A percentile compares a stretch with the other conserved stretches of the same genome.
phyloP scores from a whole-genome alignment of 768 basidiomycete species.

The Boletus rubropictus region DNA sequence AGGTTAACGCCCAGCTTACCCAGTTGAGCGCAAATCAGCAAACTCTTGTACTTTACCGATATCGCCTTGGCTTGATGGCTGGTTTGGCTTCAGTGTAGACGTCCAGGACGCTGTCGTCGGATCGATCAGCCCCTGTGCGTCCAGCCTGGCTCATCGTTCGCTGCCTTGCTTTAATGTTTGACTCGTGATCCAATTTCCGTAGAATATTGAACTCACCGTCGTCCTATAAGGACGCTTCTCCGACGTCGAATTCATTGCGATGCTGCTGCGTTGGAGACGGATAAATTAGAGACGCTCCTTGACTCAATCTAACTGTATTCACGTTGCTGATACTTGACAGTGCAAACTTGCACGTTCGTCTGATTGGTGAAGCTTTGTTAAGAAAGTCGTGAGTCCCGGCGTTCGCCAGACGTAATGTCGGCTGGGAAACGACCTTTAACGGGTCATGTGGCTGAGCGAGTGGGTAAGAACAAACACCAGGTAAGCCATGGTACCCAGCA shows the following conservation, averaged over 20 bases:
- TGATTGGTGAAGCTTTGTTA: slow-evolving; percentile 7
- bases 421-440: too few relatives aligned
- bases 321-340: background rate
- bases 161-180: slow-evolving; percentile 2
- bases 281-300: slow-evolving; percentile 8
- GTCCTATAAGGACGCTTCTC: background rate
- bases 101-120: background rate
- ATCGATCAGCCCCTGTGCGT: slow-evolving; percentile 17
- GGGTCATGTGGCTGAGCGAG: too few relatives aligned
- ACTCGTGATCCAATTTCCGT: background rate
- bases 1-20: slow-evolving; percentile 10
- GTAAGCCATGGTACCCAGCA: too few relatives aligned
- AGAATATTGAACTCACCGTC: slow-evolving; percentile 3
- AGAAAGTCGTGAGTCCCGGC: slow-evolving; percentile 5
- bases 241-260: background rate
- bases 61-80: slow-evolving; percentile 1
- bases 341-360: background rate
- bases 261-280: background rate
- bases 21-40: slow-evolving; percentile 13
- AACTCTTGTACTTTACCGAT: slow-evolving; percentile 14
- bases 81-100: slow-evolving; percentile 1
- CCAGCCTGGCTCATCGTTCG: background rate
- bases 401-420: too few relatives aligned
- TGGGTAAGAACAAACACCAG: too few relatives aligned
- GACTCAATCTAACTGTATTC: slow-evolving; percentile 11